A percentile compares a stretch with the other conserved stretches of the same genome.
Evolutionary conservation across 78 protist genomes (phyloP).

Genomic region (Dictyostelium brefeldianum): DNA sequence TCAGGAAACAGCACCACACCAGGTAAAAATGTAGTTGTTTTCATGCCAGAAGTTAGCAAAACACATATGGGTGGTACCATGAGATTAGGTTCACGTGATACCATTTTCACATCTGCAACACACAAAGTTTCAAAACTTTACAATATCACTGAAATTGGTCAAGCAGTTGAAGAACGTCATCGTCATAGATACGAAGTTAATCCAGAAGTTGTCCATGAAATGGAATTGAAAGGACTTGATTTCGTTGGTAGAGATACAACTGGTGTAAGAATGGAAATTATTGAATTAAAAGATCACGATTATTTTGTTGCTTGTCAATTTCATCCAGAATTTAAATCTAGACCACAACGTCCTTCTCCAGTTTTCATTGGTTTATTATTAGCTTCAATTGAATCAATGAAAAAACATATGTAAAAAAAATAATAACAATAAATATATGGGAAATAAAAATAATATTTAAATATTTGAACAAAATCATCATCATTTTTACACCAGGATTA

Average conservation of each 20-base stretch:
- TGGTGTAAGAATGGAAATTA: conserved; percentile 85
- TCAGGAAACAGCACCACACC: neutral
- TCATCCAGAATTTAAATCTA: conserved; percentile 98
- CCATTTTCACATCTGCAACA: conserved; percentile 56
- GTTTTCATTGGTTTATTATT: conserved; percentile 92
- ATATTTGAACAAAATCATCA: too few relatives aligned
- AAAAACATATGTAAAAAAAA: conserved; percentile 13
- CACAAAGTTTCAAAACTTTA: conserved; percentile 81
- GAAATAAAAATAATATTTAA: neutral
- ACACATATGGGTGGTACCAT: conserved; percentile 98
- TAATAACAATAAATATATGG: neutral
- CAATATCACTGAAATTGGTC: conserved; percentile 50
- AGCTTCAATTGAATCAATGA: conserved; percentile 57
- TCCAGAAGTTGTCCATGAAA: conserved; percentile 83
- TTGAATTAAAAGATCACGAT: conserved; percentile 89
- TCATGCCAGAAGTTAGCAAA: conserved; percentile 96
- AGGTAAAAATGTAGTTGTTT: conserved; percentile 83
- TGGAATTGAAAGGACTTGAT: conserved; percentile 77
- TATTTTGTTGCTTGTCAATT: conserved; percentile 94
- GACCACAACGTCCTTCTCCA: conserved; percentile 96
- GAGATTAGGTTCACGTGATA: conserved; percentile 95
- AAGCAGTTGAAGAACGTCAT: conserved; percentile 96
- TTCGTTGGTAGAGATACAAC: conserved; percentile 71
- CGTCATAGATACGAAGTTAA: conserved; percentile 98
- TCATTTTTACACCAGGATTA: too few relatives aligned